These are phyloP conservation scores for Castanea crenata DNA, from an alignment of 306 rosid species.

Conservation along the genomic window DNA sequence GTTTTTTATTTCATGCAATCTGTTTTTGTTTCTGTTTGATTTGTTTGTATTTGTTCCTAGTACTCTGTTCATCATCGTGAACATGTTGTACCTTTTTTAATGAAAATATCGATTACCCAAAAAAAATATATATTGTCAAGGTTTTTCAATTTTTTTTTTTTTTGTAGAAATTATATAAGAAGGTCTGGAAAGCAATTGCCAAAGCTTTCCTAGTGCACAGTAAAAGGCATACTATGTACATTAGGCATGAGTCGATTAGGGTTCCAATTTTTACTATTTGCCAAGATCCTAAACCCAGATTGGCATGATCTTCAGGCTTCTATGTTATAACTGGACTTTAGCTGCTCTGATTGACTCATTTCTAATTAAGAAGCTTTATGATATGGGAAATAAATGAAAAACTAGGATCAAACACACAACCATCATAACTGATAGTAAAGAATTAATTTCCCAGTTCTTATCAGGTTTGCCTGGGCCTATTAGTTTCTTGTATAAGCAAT, in stretches of 20 bases:
- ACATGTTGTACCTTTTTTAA: no score
- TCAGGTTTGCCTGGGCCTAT: no score
- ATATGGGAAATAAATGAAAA: neutral
- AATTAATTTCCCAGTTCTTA: no score
- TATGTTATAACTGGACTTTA: neutral
- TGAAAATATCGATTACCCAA: no score
- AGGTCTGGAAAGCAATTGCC: neutral
- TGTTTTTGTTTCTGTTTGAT: no score
- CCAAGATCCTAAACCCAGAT: neutral
- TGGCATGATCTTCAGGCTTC: neutral
- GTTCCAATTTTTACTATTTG: neutral
- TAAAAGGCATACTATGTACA: neutral
- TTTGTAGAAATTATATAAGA: neutral
- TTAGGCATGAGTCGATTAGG: neutral
- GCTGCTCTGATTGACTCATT: neutral
- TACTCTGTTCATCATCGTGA: no score
- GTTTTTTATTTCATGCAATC: no score
- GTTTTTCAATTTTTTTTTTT: neutral
- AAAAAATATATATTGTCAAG: neutral
- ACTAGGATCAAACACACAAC: neutral
- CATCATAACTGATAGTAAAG: no score
- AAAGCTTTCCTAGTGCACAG: neutral
- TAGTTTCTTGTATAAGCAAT: no score
- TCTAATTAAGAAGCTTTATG: neutral
- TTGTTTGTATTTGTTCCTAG: no score